These are phyloP conservation scores for Aquilaria malaccensis DNA, from an alignment of 345 rosid species.

Conservation along the genomic window DNA sequence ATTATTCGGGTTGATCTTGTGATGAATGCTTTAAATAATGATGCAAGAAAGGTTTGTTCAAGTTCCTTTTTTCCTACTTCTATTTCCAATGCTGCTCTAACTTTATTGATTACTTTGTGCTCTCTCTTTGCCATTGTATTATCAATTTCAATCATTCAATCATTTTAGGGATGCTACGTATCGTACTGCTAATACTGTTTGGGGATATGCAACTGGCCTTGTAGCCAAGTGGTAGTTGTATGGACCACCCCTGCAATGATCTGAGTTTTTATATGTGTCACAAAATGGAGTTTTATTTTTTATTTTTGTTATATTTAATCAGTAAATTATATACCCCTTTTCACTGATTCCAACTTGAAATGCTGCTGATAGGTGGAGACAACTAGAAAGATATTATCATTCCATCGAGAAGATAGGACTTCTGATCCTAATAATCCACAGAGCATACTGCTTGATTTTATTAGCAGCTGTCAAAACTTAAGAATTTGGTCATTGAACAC, in stretches of 20 bases:
- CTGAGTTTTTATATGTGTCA: no score
- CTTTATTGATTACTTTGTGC: constrained; percentile 1
- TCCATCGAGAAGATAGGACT: constrained; percentile 89
- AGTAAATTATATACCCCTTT: constrained; percentile 12
- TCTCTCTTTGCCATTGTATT: background rate
- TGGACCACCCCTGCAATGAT: no score
- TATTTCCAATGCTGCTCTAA: background rate
- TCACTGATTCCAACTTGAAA: constrained; percentile 20
- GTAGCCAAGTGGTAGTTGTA: no score
- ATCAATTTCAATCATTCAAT: no score
- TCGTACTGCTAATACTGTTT: background rate
- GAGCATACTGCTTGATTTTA: constrained; percentile 91
- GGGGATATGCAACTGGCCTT: no score
- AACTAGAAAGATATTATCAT: constrained; percentile 76
- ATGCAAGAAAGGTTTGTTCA: constrained; percentile 71
- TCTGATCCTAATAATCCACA: constrained; percentile 90
- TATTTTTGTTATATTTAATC: constrained; percentile 7
- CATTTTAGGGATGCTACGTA: background rate
- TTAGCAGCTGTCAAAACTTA: constrained; percentile 93
- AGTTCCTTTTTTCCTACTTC: background rate
- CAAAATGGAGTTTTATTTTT: background rate
- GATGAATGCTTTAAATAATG: constrained; percentile 64
- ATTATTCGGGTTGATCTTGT: constrained; percentile 82
- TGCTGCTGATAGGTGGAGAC: constrained; percentile 73
- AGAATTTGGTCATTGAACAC: constrained; percentile 92